These are phyloP conservation scores for Candida ovalis DNA, from an alignment of 805 yeast genomes.

Conservation along the genomic window DNA sequence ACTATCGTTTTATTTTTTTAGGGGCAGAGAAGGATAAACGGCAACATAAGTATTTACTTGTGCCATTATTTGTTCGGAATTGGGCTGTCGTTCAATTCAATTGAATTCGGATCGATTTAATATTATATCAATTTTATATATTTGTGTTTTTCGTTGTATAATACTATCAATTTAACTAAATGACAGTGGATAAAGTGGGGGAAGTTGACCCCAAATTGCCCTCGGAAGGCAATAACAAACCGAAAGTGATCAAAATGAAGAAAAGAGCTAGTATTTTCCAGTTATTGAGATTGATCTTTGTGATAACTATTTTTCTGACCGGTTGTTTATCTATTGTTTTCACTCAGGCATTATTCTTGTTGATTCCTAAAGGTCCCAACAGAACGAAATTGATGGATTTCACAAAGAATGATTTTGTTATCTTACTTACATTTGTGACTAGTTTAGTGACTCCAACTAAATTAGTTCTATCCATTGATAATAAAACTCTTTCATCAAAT, in stretches of 20 bases:
- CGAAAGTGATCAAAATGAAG: background rate
- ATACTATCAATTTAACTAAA: background rate
- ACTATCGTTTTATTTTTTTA: too few relatives aligned
- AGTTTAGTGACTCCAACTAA: constrained; percentile 49
- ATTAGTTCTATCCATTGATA: constrained; percentile 42
- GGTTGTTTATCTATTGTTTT: constrained; percentile 43
- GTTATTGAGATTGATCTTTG: constrained; percentile 21
- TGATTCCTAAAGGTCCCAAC: background rate
- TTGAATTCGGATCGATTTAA: too few relatives aligned
- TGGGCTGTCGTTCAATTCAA: too few relatives aligned
- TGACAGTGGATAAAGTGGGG: background rate
- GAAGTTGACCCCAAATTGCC: background rate
- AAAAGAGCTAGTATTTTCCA: constrained; percentile 23
- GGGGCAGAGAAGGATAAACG: too few relatives aligned
- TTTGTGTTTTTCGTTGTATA: background rate
- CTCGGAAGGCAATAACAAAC: background rate
- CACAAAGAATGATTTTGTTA: constrained; percentile 58
- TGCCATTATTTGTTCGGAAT: too few relatives aligned
- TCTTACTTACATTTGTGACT: constrained; percentile 48
- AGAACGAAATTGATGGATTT: constrained; percentile 30
- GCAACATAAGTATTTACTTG: too few relatives aligned
- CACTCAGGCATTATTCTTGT: constrained; percentile 34
- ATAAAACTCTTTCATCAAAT: constrained; percentile 8
- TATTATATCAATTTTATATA: too few relatives aligned
- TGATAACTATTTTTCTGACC: constrained; percentile 26